These are phyloP conservation scores for Populus hybrid DNA, from an alignment of 441 rosid species.

Conservation along the genomic window DNA sequence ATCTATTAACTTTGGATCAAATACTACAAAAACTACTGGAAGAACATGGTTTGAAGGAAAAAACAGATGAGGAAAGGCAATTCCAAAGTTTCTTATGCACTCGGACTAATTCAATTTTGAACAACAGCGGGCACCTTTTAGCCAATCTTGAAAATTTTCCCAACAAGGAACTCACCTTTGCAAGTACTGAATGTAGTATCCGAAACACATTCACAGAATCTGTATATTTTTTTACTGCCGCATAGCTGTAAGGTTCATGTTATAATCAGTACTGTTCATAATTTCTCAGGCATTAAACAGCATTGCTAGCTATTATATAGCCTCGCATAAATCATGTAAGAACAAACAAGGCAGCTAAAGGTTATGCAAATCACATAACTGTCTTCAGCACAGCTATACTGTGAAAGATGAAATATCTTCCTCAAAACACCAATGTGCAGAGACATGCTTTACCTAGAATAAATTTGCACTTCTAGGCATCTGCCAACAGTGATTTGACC, in stretches of 20 bases:
- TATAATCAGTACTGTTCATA: constrained; percentile 20
- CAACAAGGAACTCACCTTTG: constrained; percentile 56
- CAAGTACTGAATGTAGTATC: constrained; percentile 82
- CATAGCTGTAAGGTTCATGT: constrained; percentile 44
- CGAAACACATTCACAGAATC: constrained; percentile 80
- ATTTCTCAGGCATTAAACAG: not conserved
- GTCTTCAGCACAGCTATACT: not conserved
- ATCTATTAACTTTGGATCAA: not conserved
- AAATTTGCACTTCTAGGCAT: constrained; percentile 42
- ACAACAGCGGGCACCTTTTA: not conserved
- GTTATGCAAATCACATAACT: not conserved
- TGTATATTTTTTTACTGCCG: constrained; percentile 54
- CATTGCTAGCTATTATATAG: too few relatives aligned
- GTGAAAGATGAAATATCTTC: not conserved
- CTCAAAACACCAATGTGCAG: not conserved
- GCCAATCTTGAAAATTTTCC: not conserved
- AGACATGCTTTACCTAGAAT: constrained; percentile 55
- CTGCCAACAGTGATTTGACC: constrained; percentile 67
- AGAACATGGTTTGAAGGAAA: not conserved
- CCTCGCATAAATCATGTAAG: too few relatives aligned
- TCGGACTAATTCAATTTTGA: not conserved
- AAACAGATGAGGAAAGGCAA: not conserved
- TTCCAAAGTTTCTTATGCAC: not conserved
- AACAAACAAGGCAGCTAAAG: too few relatives aligned
- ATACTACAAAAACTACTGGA: not conserved